Evolutionary conservation across 768 basidiomycete genomes (phyloP), one percentile per base, ranked within the genome.

Genomic region (Suillus lakei): DNA sequence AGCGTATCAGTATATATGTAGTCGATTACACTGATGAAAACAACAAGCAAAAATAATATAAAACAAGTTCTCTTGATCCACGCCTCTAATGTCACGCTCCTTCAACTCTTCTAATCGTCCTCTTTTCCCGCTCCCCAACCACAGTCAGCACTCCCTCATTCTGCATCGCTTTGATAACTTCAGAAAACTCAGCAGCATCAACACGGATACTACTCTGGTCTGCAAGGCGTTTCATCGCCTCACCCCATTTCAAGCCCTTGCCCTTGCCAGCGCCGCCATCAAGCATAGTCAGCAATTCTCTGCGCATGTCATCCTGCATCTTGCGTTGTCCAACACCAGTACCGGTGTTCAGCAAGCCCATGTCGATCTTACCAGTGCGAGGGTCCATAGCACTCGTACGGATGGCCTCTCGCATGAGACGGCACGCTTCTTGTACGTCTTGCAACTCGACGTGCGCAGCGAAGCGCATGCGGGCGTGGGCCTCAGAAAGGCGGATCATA

Each of bases 331-430:
- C 92, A 60, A 88, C 83, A 2, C 93, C 95, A 4, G 95, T 94
- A 2, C 98, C 98, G 3, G 95, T 96, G 74, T 95, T 96, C 70
- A 99, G 85, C 73, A 99, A 77, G 62, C 96, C 93, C 88, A 98
- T 93, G 76, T 99, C 96, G 73, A 98, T 97, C 84, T 96, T 95
- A 61, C 97, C 97, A 15, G 96, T 98, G 28, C 93, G 84, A 12
- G 97, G 97, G 77, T 99, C 96, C 84, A 97, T 96, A 46, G 95
- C 95, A 67, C 90, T 90, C 67, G 96, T 95, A 71, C 94, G 88
- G 78, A 99, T 92, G 5, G 97, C 98, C 76, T 97, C 95, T 54
- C 94, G 89, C 91, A 99, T 99, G 70, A 99, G 85, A n/a, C 98
- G 85, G 72, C 86, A 89, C 1, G 97, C 96, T 77, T 99, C 98